Evolutionary conservation across 129 eudicot genomes (phyloP), one percentile per base, ranked within the genome.

Genomic region (Kitagawia praeruptora): DNA sequence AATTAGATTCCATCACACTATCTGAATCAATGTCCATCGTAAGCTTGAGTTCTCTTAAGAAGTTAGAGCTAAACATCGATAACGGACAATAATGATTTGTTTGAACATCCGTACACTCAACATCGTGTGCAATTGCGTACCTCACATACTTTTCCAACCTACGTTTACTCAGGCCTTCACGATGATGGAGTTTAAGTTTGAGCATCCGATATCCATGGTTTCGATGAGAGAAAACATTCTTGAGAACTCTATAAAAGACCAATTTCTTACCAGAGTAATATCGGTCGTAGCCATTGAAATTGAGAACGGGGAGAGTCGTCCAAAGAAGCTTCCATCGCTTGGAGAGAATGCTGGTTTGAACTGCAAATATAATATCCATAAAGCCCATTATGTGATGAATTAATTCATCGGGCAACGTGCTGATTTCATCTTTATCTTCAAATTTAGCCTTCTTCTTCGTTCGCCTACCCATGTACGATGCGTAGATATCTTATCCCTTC

Each of bases 281-380:
- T 27, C 31, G 6, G 0, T 31, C 41, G 72, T 28, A 66, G 19
- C 72, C 41, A 34, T 66, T 0, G 3, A 70, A 38, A 13, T 6
- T 2, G 47, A 39, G 75, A 21, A 37, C 15, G 1, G 75, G 75
- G 5, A 39, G 14, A 70, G 75, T 70, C 3, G 45, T 70, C 75
- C 45, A 70, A 21, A 70, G 1, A 19, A 37, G 48, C 13, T 70
- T 70, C 75, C 75, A 70, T 70, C 75, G 45, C 3, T 70, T 70
- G 25, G 75, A 70, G 75, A 70, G 28, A 37, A 38, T 0, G 48
- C 75, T 70, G 75, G 75, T 70, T 19, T 21, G 75, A 39, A 70
- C 27, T 39, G 14, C 47, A 0, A 7, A 70, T 7, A 12, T 5
- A 8, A 40, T 6, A 8, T 19, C 75, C 5, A 70, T 15, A 8